Base-by-base conservation (phyloP, 2,329 filamentous ascomycete genomes). In the Botrytis sinoallii region DNA sequence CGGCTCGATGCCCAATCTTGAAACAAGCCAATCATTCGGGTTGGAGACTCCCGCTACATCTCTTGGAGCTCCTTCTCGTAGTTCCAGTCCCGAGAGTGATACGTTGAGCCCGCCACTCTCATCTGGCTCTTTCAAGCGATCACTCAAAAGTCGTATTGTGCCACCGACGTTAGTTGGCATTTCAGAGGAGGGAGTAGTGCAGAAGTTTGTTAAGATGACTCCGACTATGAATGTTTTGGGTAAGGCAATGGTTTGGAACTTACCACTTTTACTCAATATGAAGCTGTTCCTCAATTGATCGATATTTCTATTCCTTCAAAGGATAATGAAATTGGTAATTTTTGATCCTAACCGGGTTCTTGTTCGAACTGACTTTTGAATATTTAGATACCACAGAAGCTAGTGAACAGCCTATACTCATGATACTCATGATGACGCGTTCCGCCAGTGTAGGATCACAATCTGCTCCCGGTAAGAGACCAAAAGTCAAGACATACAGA, bases 201-300 rank as follows among this genome's bases (percentile, higher is more conserved):
- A 52, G 14, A 63, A 38, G 16, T 70, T 25, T 32, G 42, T 48
- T n/a, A 42, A 55, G 20, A 48, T 70, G 29, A 29, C 55, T 20
- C 38, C 66, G n/a, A 38, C 44, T 14, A 70, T 35, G 57, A 52
- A 44, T 18, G n/a, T 59, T 16, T 29, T 63, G 20, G 32, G 40
- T 22, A 57, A 35, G 71, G 38, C 4, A 73, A 63, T 16, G 57
- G 57, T 10, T 38, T 70, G 16, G 44, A 64, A 38, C 32, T 68
- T 42, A 66, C 70, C 18, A 46, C 48, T 64, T 67, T 72, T 16
- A 55, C 60, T 38, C 55, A 38, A 18, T 63, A 35, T 63, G 65
- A 63, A 22, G 57, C 55, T n/a, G 20, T 52, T 32, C 71, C 71
- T 44, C 12, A 55, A 38, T n/a, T 73, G 60, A 32, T 65, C 59